These are phyloP conservation scores for Iris pallida DNA, from an alignment of 116 monocot genomes.

Conservation along the genomic window DNA sequence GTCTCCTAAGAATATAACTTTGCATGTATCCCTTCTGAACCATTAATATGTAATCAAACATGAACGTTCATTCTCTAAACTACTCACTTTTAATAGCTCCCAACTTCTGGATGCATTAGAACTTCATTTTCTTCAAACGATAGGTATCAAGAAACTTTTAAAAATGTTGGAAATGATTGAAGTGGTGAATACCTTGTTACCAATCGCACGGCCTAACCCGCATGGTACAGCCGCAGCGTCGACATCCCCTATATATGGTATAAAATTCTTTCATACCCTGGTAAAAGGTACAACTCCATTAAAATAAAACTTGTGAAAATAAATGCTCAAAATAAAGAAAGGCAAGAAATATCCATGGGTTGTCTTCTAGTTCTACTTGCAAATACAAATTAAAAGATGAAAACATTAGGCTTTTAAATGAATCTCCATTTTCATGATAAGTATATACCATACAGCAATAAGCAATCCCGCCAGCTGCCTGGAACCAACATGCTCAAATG, in stretches of 20 bases:
- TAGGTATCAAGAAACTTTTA: too few relatives aligned
- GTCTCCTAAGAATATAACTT: too few relatives aligned
- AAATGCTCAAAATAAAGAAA: background rate
- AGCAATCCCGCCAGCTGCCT: conserved; percentile 89
- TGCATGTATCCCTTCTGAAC: too few relatives aligned
- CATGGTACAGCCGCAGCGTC: conserved; percentile 91
- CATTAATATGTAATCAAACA: too few relatives aligned
- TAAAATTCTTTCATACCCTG: conserved; percentile 79
- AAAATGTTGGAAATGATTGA: too few relatives aligned
- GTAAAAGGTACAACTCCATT: conserved; percentile 7
- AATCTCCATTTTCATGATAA: background rate
- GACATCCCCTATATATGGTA: conserved; percentile 76
- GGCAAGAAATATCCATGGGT: background rate
- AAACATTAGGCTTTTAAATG: background rate
- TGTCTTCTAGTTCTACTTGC: background rate
- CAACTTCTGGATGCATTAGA: too few relatives aligned
- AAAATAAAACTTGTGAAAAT: conserved; percentile 2
- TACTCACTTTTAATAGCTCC: too few relatives aligned
- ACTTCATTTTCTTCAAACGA: too few relatives aligned
- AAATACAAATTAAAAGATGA: background rate
- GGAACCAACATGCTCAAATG: conserved; percentile 85
- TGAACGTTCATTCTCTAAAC: too few relatives aligned
- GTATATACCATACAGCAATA: conserved; percentile 68
- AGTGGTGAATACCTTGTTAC: conserved; percentile 61
- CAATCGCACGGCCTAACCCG: conserved; percentile 88